phyloP scores from a whole-genome alignment of 2,329 filamentous ascomycete genomes.

The Penicillium griseofulvum region DNA sequence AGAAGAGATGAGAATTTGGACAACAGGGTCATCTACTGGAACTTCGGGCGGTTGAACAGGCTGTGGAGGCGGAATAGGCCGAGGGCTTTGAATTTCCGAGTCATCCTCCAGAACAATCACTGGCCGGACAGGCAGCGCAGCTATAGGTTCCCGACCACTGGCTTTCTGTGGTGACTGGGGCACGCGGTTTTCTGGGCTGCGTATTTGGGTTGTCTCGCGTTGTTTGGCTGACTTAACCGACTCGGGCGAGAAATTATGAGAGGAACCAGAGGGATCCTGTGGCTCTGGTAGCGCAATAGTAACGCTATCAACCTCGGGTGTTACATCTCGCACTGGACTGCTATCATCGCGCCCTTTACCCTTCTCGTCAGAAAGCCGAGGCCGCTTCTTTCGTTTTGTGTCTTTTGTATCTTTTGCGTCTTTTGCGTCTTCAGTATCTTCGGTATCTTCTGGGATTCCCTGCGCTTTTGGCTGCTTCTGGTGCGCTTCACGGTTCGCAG shows the following conservation, averaged over 20 bases:
- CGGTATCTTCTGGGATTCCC: slow-evolving; percentile 3
- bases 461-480: slow-evolving; percentile 23
- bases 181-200: not conserved
- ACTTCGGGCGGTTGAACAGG: not conserved
- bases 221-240: not conserved
- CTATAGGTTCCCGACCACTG: not conserved
- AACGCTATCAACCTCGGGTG: not conserved
- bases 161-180: not conserved
- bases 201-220: not conserved
- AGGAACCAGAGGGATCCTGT: not conserved
- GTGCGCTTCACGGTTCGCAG: slow-evolving; percentile 39
- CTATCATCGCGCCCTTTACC: slow-evolving; percentile 3
- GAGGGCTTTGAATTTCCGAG: not conserved
- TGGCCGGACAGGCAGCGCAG: not conserved
- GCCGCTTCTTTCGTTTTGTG: slow-evolving; percentile 22
- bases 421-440: slow-evolving; percentile 3
- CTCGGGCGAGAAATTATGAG: not conserved
- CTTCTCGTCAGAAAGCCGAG: slow-evolving; percentile 22
- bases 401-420: slow-evolving; percentile 2
- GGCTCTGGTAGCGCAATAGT: not conserved
- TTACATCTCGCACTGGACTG: no score
- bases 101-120: not conserved
- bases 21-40: slow-evolving; percentile 46
- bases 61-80: not conserved
- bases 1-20: slow-evolving; percentile 68